phyloP scores from a whole-genome alignment of 2,329 filamentous ascomycete species.

The Aspergillus viridinutans region DNA sequence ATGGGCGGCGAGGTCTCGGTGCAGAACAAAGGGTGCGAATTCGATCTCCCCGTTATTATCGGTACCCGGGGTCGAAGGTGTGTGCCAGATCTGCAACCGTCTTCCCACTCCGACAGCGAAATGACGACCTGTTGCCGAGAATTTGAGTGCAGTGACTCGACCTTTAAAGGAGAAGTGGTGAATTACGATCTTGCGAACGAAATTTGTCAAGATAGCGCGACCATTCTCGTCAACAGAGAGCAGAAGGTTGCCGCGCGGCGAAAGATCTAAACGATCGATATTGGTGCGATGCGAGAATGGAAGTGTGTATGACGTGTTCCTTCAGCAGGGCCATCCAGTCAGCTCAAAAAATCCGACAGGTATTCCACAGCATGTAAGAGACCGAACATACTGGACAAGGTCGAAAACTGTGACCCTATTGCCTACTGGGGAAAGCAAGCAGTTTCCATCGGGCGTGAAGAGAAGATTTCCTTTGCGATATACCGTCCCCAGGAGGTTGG shows the following conservation, averaged over 20 bases:
- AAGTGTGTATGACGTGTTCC: slow-evolving; percentile 52
- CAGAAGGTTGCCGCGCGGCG: slow-evolving; percentile 84
- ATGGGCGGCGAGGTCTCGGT: slow-evolving; percentile 81
- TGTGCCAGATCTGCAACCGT: slow-evolving; percentile 92
- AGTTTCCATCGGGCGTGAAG: slow-evolving; percentile 93
- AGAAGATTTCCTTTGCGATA: slow-evolving; percentile 97
- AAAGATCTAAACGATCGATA: slow-evolving; percentile 81
- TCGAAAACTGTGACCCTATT: slow-evolving; percentile 96
- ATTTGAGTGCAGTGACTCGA: slow-evolving; percentile 76
- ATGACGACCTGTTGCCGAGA: slow-evolving; percentile 84
- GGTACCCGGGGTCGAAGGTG: slow-evolving; percentile 80
- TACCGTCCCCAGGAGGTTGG: slow-evolving; percentile 95
- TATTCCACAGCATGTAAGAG: not conserved
- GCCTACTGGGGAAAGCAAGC: slow-evolving; percentile 91
- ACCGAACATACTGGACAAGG: slow-evolving; percentile 73
- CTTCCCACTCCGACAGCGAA: slow-evolving; percentile 87
- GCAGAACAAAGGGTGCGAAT: slow-evolving; percentile 88
- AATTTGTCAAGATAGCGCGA: slow-evolving; percentile 86
- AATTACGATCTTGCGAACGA: slow-evolving; percentile 76
- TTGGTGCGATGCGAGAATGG: slow-evolving; percentile 85
- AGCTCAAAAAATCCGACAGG: not conserved
- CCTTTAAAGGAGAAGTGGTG: slow-evolving; percentile 94
- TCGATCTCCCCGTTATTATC: slow-evolving; percentile 78
- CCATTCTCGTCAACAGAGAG: slow-evolving; percentile 93
- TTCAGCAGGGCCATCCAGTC: slow-evolving; percentile 12